Evolutionary conservation across 2,329 filamentous ascomycete species (phyloP).

Genomic region (Dichotomopilus funicola): DNA sequence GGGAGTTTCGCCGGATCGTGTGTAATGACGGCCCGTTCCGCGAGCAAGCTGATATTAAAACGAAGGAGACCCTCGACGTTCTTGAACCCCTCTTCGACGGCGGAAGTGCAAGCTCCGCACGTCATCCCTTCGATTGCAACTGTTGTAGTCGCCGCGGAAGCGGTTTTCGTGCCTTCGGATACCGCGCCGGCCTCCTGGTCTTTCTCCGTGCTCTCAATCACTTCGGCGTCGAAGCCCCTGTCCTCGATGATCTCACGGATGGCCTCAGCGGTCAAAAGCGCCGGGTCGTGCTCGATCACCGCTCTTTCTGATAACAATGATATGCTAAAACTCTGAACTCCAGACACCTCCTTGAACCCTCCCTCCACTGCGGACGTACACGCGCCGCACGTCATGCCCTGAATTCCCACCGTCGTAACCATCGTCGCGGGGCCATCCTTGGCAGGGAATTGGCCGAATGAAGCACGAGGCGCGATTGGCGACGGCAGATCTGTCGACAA

Average conservation of each 20-base stretch:
- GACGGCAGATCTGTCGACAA: constrained; percentile 70
- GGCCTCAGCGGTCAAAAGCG: constrained; percentile 43
- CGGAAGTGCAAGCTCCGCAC: constrained; percentile 90
- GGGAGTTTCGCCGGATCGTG: constrained; percentile 70
- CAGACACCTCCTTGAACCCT: constrained; percentile 67
- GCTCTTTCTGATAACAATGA: constrained; percentile 78
- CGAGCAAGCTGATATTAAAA: constrained; percentile 92
- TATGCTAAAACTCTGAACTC: constrained; percentile 71
- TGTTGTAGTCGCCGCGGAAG: constrained; percentile 63
- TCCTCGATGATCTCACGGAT: constrained; percentile 58
- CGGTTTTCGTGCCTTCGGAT: constrained; percentile 26
- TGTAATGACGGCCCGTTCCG: constrained; percentile 81
- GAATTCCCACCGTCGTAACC: constrained; percentile 70
- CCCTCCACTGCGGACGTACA: constrained; percentile 82
- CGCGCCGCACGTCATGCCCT: constrained; percentile 87
- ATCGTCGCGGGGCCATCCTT: constrained; percentile 39
- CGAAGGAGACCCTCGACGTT: constrained; percentile 70
- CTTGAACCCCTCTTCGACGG: constrained; percentile 77
- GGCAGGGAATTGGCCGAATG: constrained; percentile 28
- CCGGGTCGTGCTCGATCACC: constrained; percentile 72
- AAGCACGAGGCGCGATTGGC: constrained; percentile 37
- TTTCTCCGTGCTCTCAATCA: constrained; percentile 63
- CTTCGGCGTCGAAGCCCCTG: constrained; percentile 71
- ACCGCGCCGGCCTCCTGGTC: constrained; percentile 31
- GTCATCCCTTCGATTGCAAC: constrained; percentile 95